phyloP scores from a whole-genome alignment of 2,329 filamentous ascomycete genomes.

The Sclerotinia minor region DNA sequence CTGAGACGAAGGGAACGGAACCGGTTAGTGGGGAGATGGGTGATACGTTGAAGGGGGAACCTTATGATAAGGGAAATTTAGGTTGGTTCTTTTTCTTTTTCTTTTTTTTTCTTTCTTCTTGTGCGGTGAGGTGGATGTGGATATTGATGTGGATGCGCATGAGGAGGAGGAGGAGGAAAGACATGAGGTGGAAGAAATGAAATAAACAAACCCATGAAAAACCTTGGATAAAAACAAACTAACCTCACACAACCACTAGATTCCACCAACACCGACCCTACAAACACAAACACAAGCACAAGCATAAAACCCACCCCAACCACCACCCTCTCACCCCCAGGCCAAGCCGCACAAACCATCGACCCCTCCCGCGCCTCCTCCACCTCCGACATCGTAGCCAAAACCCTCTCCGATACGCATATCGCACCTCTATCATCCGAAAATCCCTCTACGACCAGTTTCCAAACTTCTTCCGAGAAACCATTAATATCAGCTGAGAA shows the following conservation, averaged over 20 bases:
- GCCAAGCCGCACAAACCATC: neutral
- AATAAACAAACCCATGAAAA: rapidly evolving
- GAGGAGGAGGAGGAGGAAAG: neutral
- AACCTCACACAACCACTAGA: neutral
- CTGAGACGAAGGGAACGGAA: conserved; percentile 51
- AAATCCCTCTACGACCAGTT: neutral
- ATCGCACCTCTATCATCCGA: neutral
- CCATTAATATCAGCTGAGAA: neutral
- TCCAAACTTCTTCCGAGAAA: neutral
- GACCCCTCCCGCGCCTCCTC: neutral
- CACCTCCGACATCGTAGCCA: neutral
- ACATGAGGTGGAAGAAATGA: neutral
- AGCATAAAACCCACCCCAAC: neutral
- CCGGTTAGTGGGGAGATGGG: conserved; percentile 72
- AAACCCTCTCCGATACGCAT: neutral
- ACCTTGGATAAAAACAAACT: no score
- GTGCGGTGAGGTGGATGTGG: neutral
- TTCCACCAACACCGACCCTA: neutral
- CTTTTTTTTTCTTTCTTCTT: neutral
- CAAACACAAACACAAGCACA: neutral
- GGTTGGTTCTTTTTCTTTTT: neutral
- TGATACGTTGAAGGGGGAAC: conserved; percentile 65
- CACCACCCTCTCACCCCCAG: neutral
- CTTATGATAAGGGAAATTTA: conserved; percentile 77
- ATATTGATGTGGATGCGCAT: neutral